Evolutionary conservation across 257 asterid genomes (phyloP).

Genomic region (Anisodus acutangulus): DNA sequence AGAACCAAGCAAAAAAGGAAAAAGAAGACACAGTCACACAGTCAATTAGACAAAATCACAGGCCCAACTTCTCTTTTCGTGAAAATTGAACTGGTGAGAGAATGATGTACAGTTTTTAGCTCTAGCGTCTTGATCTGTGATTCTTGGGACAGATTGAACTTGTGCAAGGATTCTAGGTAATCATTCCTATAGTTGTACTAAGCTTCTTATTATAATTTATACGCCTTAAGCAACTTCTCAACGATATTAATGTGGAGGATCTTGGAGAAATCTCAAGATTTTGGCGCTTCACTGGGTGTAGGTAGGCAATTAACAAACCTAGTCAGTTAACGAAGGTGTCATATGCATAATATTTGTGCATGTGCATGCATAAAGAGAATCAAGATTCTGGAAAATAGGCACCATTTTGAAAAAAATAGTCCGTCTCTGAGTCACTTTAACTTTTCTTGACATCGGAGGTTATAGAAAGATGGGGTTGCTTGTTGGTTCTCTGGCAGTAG

Average conservation of each 20-base stretch:
- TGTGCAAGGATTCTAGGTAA: neutral
- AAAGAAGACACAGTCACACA: neutral
- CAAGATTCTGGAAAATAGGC: neutral
- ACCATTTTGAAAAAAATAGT: neutral
- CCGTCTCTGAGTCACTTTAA: neutral
- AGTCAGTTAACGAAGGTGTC: slow-evolving; percentile 7
- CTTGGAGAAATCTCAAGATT: neutral
- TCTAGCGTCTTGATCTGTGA: neutral
- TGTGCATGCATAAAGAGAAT: slow-evolving; percentile 8
- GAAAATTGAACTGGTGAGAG: slow-evolving; percentile 26
- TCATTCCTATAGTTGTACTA: slow-evolving; percentile 6
- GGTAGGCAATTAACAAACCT: neutral
- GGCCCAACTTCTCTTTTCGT: neutral
- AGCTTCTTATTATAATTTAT: neutral
- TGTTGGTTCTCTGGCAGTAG: slow-evolving; percentile 8
- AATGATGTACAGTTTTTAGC: neutral
- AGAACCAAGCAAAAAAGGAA: neutral
- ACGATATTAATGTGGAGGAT: neutral
- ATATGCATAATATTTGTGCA: slow-evolving; percentile 8
- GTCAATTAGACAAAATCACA: neutral
- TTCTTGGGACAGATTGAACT: neutral
- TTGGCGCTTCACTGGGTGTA: neutral
- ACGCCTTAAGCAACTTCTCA: neutral
- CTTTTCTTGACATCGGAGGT: neutral
- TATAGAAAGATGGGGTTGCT: neutral